phyloP scores from a whole-genome alignment of 2,329 filamentous ascomycete genomes.

The Lecanicillium sp. region DNA sequence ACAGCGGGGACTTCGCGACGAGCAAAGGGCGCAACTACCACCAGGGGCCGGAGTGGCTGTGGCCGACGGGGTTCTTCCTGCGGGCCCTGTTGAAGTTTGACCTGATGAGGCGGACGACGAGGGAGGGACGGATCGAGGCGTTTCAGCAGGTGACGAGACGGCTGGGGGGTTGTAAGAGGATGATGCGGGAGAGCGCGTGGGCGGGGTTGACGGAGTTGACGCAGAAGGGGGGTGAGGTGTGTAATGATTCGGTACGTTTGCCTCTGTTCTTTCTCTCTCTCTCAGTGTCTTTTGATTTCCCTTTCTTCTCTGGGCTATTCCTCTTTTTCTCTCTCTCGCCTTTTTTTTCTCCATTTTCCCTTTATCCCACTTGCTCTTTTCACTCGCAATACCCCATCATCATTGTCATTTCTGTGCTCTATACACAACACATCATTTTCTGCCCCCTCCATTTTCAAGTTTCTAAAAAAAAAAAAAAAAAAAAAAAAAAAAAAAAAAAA shows the following conservation, averaged over 20 bases:
- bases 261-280: neutral
- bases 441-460: no score
- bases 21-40: slow-evolving; percentile 96
- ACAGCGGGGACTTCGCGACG: slow-evolving; percentile 84
- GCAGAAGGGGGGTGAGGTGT: slow-evolving; percentile 79
- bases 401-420: no score
- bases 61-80: slow-evolving; percentile 94
- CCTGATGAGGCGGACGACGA: slow-evolving; percentile 55
- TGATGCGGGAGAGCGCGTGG: slow-evolving; percentile 76
- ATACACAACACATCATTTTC: no score
- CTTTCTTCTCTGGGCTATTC: no score
- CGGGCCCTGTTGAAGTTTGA: slow-evolving; percentile 89
- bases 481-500: no score
- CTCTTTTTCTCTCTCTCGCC: no score
- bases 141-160: slow-evolving; percentile 92
- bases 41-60: slow-evolving; percentile 96
- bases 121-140: slow-evolving; percentile 69
- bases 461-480: no score
- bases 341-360: no score
- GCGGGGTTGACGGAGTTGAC: slow-evolving; percentile 89
- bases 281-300: neutral
- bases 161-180: slow-evolving; percentile 75
- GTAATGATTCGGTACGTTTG: slow-evolving; percentile 73
- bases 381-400: no score
- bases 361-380: no score